Base-by-base conservation (phyloP, 352 stramenopile species). In the Phytopythium ostracodes region DNA sequence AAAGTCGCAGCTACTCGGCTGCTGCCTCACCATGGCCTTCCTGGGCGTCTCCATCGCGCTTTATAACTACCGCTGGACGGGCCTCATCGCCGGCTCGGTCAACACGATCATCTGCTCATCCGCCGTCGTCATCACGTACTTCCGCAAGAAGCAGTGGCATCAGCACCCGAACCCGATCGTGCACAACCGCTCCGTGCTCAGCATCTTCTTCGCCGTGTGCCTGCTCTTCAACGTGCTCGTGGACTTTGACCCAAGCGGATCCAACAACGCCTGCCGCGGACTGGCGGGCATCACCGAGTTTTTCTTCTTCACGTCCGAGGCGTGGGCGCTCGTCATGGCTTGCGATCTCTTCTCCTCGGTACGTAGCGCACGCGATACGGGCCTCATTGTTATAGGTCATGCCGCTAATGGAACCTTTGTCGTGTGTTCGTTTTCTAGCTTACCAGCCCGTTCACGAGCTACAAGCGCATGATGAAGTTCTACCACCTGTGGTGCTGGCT, bases 81-180 rank as follows among this genome's bases (percentile, higher is more conserved):
- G 87, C 3, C 72, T 96, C 47, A 91, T 96, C 71, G 84, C 85
- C n/a, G 87, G 87, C 15, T 94, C 84, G 0, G 81, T 91, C 51
- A 96, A 92, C 63, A 92, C 84, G 14, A 92, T 96, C 65, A 87
- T 96, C 47, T 96, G 85, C 54, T 82, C 84, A 52, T 88, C 79
- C n/a, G 84, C 85, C 1, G 85, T 96, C 33, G 81, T 96, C 14
- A 70, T 94, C 42, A 94, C 87, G n/a, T 94, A 94, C 65, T 91
- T 70, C 62, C 79, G 82, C 60, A 94, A 94, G 76, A 92, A 92
- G 62, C 81, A 89, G 47, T 96, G 87, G 87, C 85, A 96, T 60
- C 84, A 96, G 66, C 87, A 96, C 62, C 87, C 87, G 31, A 96
- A 94, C 68, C 87, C 87, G 50, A 94, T 96, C 61, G 84, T 96